Evolutionary conservation across 2,329 filamentous ascomycete genomes (phyloP).

Genomic region (Shiraia bambusicola): DNA sequence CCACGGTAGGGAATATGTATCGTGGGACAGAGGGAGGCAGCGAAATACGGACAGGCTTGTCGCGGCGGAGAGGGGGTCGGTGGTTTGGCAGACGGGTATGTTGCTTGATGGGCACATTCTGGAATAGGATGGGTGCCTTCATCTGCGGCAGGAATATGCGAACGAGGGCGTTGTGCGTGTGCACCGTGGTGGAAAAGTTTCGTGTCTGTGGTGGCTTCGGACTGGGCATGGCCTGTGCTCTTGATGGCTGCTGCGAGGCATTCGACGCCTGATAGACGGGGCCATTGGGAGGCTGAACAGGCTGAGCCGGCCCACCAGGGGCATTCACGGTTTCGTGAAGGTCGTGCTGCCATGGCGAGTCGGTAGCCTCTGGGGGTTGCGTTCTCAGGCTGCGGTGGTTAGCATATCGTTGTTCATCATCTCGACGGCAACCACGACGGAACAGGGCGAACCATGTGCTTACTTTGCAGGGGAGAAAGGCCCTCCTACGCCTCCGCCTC

Average conservation of each 20-base stretch:
- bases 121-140: constrained; percentile 68
- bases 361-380: constrained; percentile 57
- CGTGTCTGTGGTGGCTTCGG: constrained; percentile 40
- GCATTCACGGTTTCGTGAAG: constrained; percentile 72
- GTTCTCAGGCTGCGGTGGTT: constrained; percentile 43
- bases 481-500: constrained; percentile 55
- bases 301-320: constrained; percentile 34
- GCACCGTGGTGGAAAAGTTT: constrained; percentile 75
- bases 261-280: constrained; percentile 21
- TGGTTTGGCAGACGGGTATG: constrained; percentile 95
- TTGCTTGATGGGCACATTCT: constrained; percentile 78
- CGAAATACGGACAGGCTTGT: constrained; percentile 94
- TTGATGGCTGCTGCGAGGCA: constrained; percentile 22
- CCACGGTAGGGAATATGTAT: constrained; percentile 87
- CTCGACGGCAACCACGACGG: too few species aligned
- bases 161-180: constrained; percentile 82
- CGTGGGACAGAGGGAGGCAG: constrained; percentile 75
- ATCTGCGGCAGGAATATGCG: constrained; percentile 78
- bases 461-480: constrained; percentile 62
- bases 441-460: too few species aligned
- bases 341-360: constrained; percentile 86
- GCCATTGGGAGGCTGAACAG: constrained; percentile 15
- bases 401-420: too few species aligned
- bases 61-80: constrained; percentile 85
- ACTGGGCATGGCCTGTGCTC: constrained; percentile 21